Evolutionary conservation across 108 stramenopile genomes (phyloP).

Genomic region (Discostella stelligeroides): DNA sequence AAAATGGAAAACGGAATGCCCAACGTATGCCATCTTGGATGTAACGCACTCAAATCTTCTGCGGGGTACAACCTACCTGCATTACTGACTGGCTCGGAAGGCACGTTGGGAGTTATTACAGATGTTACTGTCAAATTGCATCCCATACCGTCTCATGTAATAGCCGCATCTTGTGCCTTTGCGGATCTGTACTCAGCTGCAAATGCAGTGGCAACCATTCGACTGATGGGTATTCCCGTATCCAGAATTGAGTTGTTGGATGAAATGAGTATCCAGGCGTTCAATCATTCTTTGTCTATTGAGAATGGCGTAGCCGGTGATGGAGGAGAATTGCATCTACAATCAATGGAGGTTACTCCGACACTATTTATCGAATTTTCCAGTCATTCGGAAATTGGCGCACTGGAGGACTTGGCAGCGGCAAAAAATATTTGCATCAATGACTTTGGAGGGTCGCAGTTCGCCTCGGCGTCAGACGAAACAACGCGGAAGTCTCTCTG

Average conservation of each 20-base stretch:
- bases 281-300: conserved; percentile 53
- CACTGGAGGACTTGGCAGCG: conserved; percentile 55
- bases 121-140: conserved; percentile 88
- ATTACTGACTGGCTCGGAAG: conserved; percentile 88
- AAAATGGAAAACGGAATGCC: conserved; percentile 18
- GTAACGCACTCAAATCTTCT: conserved; percentile 74
- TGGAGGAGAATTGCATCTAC: conserved; percentile 1
- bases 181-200: conserved; percentile 67
- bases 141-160: conserved; percentile 70
- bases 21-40: conserved; percentile 56
- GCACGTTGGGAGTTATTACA: conserved; percentile 82
- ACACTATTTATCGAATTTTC: conserved; percentile 85
- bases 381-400: conserved; percentile 51
- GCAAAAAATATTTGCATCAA: conserved; percentile 54
- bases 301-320: conserved; percentile 14
- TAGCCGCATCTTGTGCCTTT: conserved; percentile 82
- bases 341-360: conserved; percentile 58
- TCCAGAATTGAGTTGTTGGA: conserved; percentile 86
- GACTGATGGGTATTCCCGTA: conserved; percentile 67
- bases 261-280: conserved; percentile 66
- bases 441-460: conserved; percentile 61
- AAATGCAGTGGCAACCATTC: conserved; percentile 71
- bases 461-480: conserved; percentile 60
- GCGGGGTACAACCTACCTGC: conserved; percentile 92
- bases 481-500: conserved; percentile 76